These are phyloP conservation scores for Voacanga thouarsii DNA, from an alignment of 257 asterid species.

Conservation along the genomic window DNA sequence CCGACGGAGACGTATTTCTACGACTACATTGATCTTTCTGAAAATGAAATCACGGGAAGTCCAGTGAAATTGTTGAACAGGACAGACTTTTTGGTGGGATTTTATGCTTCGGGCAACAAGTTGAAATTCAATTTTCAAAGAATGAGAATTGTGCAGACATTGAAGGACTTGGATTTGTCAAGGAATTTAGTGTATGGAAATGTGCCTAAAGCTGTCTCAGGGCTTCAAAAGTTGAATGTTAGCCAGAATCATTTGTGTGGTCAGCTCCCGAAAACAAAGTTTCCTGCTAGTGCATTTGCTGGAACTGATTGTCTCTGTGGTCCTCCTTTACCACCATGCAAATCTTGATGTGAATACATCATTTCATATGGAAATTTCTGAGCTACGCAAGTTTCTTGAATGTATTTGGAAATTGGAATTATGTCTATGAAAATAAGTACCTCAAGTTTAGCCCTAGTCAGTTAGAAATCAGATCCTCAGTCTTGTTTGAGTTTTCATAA, in stretches of 20 bases:
- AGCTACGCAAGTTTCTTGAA: no score
- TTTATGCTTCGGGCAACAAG: constrained; percentile 66
- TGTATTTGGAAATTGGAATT: background rate
- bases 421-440: background rate
- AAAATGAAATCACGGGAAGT: constrained; percentile 78
- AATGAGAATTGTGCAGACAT: constrained; percentile 35
- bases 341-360: constrained; percentile 25
- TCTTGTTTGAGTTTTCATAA: background rate
- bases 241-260: constrained; percentile 80
- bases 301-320: constrained; percentile 86
- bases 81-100: constrained; percentile 62
- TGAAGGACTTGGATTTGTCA: constrained; percentile 65
- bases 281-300: constrained; percentile 48
- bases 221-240: constrained; percentile 52
- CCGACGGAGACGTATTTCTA: constrained; percentile 64
- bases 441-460: background rate
- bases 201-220: constrained; percentile 55
- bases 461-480: background rate
- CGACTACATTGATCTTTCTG: constrained; percentile 76
- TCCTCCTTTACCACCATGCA: constrained; percentile 66
- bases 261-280: constrained; percentile 59
- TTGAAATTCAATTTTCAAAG: constrained; percentile 61
- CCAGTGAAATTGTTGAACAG: constrained; percentile 59
- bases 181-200: constrained; percentile 60
- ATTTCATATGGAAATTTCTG: background rate